Percentiles rank a stretch among this genome's conserved stretches.
Conservation (phyloP, 352 stramenopile genomes). For the Elongisporangium prolatum region DNA sequence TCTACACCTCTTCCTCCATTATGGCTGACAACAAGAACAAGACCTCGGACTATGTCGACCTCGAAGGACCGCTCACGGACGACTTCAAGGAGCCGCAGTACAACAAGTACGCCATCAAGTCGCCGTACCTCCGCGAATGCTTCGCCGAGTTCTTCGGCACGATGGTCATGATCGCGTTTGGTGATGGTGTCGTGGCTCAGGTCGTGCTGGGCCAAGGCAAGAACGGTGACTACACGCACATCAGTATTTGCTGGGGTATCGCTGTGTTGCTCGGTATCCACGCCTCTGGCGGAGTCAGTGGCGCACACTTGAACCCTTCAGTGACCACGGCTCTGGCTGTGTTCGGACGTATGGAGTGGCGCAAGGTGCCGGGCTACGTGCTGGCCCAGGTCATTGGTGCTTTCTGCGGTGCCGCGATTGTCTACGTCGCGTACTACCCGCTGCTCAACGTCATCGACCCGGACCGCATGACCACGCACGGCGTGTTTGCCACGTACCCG, state of each 20-base stretch:
- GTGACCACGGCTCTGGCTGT: slow-evolving; percentile 49
- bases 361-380: slow-evolving; percentile 51
- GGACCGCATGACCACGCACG: slow-evolving; percentile 26
- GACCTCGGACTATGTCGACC: too few relatives aligned
- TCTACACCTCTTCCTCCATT: too few relatives aligned
- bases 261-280: slow-evolving; percentile 70
- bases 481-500: slow-evolving; percentile 52
- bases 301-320: too few relatives aligned
- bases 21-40: too few relatives aligned
- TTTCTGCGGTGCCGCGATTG: slow-evolving; percentile 36
- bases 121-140: slow-evolving; percentile 40
- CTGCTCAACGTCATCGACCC: slow-evolving; percentile 47
- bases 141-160: slow-evolving; percentile 59
- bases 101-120: slow-evolving; percentile 17
- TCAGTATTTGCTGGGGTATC: slow-evolving; percentile 72
- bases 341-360: slow-evolving; percentile 46
- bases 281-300: slow-evolving; percentile 37
- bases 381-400: slow-evolving; percentile 45
- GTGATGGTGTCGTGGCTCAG: slow-evolving; percentile 57
- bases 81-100: slow-evolving; percentile 13
- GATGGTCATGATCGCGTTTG: slow-evolving; percentile 65
- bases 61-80: background rate
- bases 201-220: slow-evolving; percentile 41
- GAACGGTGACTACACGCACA: slow-evolving; percentile 63
- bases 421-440: slow-evolving; percentile 55